Base-by-base conservation (phyloP, 305 asterid species). In the Petunia hybrid region DNA sequence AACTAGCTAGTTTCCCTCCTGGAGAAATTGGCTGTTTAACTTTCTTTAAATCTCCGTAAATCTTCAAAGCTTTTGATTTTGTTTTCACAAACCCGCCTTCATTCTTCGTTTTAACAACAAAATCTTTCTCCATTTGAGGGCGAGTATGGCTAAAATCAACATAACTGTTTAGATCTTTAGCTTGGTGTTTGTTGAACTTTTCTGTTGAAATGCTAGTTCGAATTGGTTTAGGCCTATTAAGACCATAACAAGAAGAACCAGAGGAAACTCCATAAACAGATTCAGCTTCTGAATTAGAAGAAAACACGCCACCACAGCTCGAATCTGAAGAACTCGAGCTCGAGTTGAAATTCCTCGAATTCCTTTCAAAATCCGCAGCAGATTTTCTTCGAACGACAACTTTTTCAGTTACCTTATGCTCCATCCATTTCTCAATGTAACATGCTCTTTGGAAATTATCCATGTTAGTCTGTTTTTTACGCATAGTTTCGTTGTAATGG, bases 361-460 rank as follows among this genome's bases (percentile, higher is more conserved):
- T 89, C 65, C 82, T 85, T 22, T 84, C 90, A 14, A 86, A 79
- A 85, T 91, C 93, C 0, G 86, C 87, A 3, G 51, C 82, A 43
- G 91, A 89, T 80, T 87, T 91, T 62, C 92, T 66, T 39, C 93
- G 64, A 2, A 84, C 87, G 8, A 82, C 86, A 3, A 60, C 90
- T 63, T 89, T 90, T 14, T 87, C 89, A 60, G 75, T 82, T 9
- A 22, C 88, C 85, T 89, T 90, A 82, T 93, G 89, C 87, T 92
- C 97, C 95, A 89, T 93, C 99, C 98, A 95, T 60, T 93, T 92
- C 90, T 95, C 99, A 73, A 93, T 90, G 95, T 91, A 87, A 84
- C 94, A 89, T 22, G 91, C 89, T 38, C 97, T 90, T 59, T 84
- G 91, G 80, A 86, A 87, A 71, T 86, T 89, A 3, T 90, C 93